A percentile compares a stretch with the other conserved stretches of the same genome.
phyloP scores from a whole-genome alignment of 2,329 filamentous ascomycete species.

The Aspergillus nomiae region DNA sequence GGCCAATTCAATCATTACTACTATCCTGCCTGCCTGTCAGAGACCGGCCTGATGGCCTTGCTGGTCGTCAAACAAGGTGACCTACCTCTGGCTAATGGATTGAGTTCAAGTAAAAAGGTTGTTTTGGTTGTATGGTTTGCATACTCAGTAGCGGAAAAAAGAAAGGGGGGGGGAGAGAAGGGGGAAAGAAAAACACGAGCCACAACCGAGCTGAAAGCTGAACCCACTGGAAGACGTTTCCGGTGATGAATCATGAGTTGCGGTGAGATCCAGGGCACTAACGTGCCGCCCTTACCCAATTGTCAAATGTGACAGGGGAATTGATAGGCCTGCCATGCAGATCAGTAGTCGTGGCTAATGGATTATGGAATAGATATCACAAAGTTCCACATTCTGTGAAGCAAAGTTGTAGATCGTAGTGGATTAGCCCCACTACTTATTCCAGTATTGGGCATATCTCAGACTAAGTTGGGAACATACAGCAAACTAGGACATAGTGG shows the following conservation, averaged over 20 bases:
- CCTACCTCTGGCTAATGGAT: background rate
- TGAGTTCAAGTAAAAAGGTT: background rate
- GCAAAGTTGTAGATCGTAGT: background rate
- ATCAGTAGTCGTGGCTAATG: background rate
- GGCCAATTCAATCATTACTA: background rate
- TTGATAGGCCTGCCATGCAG: background rate
- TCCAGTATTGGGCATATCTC: background rate
- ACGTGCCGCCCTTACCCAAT: background rate
- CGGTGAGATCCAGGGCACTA: background rate
- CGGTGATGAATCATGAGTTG: background rate
- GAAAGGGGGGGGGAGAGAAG: background rate
- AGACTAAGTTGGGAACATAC: background rate
- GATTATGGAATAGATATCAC: background rate
- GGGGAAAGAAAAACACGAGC: background rate
- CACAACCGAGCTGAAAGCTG: background rate
- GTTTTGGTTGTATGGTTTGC: background rate
- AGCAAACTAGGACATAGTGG: background rate
- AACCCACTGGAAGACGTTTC: too few species aligned
- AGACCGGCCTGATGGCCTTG: background rate
- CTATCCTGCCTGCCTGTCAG: background rate
- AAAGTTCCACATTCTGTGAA: background rate
- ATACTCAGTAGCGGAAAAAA: background rate
- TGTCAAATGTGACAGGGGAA: background rate
- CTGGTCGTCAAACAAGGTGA: background rate
- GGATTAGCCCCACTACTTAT: background rate